Evolutionary conservation across 2,329 filamentous ascomycete genomes (phyloP).

Genomic region (Fusarium graminum): DNA sequence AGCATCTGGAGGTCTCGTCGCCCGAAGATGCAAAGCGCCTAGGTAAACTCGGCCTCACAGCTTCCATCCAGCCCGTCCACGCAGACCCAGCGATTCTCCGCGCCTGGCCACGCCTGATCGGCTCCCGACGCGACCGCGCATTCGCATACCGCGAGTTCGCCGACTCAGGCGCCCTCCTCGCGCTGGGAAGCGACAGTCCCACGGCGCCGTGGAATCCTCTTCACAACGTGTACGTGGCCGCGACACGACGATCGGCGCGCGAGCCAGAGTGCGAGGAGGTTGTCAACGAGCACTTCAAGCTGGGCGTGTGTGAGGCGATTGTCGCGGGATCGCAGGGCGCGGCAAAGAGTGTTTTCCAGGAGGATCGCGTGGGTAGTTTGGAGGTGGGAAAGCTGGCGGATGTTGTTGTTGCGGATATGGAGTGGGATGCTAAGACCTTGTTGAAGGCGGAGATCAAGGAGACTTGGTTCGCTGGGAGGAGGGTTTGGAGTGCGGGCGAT

Average conservation of each 20-base stretch:
- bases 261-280: constrained; percentile 58
- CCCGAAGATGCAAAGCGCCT: constrained; percentile 68
- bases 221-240: constrained; percentile 68
- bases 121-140: constrained; percentile 66
- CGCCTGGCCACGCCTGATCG: constrained; percentile 70
- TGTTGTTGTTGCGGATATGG: constrained; percentile 62
- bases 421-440: constrained; percentile 62
- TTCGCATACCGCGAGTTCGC: constrained; percentile 73
- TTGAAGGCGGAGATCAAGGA: constrained; percentile 61
- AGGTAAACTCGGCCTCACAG: constrained; percentile 68
- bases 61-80: constrained; percentile 69
- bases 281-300: constrained; percentile 65
- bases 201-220: constrained; percentile 67
- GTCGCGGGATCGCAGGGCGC: constrained; percentile 65
- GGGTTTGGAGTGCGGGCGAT: constrained; percentile 52
- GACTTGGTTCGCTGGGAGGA: constrained; percentile 66
- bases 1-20: constrained; percentile 71
- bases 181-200: constrained; percentile 68
- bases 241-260: constrained; percentile 65
- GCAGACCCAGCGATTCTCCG: constrained; percentile 70
- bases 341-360: constrained; percentile 67
- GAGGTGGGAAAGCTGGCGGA: constrained; percentile 67
- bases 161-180: constrained; percentile 64
- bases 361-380: constrained; percentile 61
- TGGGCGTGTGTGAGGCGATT: constrained; percentile 65